A percentile compares a stretch with the other conserved stretches of the same genome.
phyloP scores from a whole-genome alignment of 768 basidiomycete genomes.

The Sarcodon sp. region DNA sequence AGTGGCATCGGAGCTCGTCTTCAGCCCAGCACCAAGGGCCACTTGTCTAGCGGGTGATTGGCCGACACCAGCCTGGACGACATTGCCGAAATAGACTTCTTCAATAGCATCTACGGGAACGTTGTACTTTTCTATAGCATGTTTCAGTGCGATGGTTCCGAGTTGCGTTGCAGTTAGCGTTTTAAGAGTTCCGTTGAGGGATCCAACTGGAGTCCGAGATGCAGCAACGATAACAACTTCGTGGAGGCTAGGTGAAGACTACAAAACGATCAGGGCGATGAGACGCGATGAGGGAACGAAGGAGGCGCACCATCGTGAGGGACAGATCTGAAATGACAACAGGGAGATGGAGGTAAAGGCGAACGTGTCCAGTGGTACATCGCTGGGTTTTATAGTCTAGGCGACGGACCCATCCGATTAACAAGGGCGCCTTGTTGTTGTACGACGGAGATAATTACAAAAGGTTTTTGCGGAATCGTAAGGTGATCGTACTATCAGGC shows the following conservation, averaged over 20 bases:
- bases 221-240: slow-evolving; percentile 93
- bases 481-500: too few species aligned
- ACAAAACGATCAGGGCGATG: neutral
- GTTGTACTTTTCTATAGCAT: slow-evolving; percentile 70
- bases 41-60: slow-evolving; percentile 97
- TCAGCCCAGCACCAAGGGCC: slow-evolving; percentile 74
- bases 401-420: neutral
- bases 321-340: neutral
- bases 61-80: slow-evolving; percentile 94
- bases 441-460: too few species aligned
- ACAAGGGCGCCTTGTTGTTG: too few species aligned
- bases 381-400: neutral
- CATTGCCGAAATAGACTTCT: slow-evolving; percentile 96
- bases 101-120: slow-evolving; percentile 78
- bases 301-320: neutral
- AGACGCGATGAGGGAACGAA: neutral
- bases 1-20: slow-evolving; percentile 81
- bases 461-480: too few species aligned
- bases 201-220: slow-evolving; percentile 88
- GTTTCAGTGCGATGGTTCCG: slow-evolving; percentile 79
- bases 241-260: slow-evolving; percentile 35
- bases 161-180: slow-evolving; percentile 84
- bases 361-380: neutral
- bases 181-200: slow-evolving; percentile 84
- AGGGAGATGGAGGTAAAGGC: neutral